Evolutionary conservation across 1,139 yeast species (phyloP), one percentile per base, ranked within the genome.

Genomic region (Yamadazyma oceani): DNA sequence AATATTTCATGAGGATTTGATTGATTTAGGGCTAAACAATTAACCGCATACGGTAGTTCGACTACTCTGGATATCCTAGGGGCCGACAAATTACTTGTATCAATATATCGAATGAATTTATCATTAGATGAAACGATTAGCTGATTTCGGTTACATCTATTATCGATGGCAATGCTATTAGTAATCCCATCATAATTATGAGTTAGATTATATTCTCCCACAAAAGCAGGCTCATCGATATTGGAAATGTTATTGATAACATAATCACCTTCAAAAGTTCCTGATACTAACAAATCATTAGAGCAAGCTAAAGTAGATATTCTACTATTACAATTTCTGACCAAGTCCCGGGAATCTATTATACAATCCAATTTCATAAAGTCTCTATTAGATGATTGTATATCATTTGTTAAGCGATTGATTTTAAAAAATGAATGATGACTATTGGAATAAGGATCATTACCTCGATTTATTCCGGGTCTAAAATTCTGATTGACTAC

Each of bases 181-280:
- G 80, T 75, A 19, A 78, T 77, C 2, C 81, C 82, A 48, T 76
- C 77, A 12, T 58, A 42, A 41, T 66, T 68, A 17, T 57, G 53
- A 0, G 82, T 74, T 17, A 80, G 48, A 17, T 58, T 55, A 38
- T 60, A 67, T 44, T 69, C 75, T 1, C 67, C 67, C 8, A 59
- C 41, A 7, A 54, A 43, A 5, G 42, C 49, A 2, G 65, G 50
- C n/a, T 45, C 31, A 9, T 54, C 52, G 0, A 63, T 55, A 33
- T 56, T 53, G 12, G 59, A 43, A 9, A 67, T 54, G 27, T 63
- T 60, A 31, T 22, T 23, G 9, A 31, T n/a, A 7, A 75, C 54
- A 46, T 66, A 72, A 14, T 76, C 74, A 1, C 85, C 85, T 41
- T 70, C 74, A 41, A 77, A 73, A 0, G 84, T 78, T 0, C 85